A percentile compares a stretch with the other conserved stretches of the same genome.
Conservation (phyloP, 2,329 filamentous ascomycete species). For the Chrysoporthe cubensis region DNA sequence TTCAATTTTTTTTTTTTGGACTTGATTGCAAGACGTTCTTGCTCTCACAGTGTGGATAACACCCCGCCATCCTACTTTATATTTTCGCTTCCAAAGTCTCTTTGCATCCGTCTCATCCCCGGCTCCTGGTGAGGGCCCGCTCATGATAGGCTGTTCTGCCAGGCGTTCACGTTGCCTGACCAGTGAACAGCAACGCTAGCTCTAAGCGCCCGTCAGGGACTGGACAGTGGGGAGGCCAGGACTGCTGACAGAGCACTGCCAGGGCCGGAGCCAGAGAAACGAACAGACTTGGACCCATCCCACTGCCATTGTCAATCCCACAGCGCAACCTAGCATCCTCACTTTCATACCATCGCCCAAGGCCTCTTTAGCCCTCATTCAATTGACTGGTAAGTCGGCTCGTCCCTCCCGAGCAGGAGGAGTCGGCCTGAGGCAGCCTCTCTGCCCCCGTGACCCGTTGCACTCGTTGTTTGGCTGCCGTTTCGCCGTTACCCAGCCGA, state of each 20-base stretch:
- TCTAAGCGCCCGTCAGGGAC: conserved; percentile 1
- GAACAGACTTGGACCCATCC: neutral
- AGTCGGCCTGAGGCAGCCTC: neutral
- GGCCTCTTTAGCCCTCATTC: conserved; percentile 13
- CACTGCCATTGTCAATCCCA: conserved; percentile 9
- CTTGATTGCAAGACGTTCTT: neutral
- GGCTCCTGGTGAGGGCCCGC: neutral
- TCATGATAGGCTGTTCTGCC: neutral
- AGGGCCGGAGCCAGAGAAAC: neutral
- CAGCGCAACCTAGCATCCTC: conserved; percentile 24
- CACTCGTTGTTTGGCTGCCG: conserved; percentile 1
- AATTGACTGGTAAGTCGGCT: conserved; percentile 25
- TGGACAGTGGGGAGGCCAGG: neutral
- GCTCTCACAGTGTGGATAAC: neutral
- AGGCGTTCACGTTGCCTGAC: neutral
- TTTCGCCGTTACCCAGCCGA: conserved; percentile 19
- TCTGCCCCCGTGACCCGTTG: conserved; percentile 1
- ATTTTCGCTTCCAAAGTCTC: neutral
- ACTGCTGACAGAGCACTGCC: conserved; percentile 3
- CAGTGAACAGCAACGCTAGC: neutral
- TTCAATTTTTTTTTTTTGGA: neutral
- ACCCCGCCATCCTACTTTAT: neutral
- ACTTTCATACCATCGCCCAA: conserved; percentile 24
- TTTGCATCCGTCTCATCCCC: neutral
- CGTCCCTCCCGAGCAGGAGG: neutral